Conservation (phyloP, 208 protist species). For the Crithidia mellificae region DNA sequence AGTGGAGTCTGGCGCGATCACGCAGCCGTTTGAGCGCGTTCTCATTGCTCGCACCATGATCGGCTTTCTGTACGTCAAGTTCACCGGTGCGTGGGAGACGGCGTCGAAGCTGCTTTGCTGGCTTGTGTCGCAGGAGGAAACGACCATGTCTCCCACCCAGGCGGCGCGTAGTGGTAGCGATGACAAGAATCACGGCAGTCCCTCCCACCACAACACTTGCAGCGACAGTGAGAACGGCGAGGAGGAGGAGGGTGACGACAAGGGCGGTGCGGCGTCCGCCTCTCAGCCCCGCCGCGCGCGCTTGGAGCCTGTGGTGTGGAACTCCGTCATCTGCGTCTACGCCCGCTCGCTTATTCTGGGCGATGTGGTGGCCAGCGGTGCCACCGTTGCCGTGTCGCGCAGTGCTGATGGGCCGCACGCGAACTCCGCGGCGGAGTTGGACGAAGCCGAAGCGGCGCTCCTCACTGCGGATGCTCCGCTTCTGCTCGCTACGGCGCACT, state of each 20-base stretch:
- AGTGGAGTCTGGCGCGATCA: conserved; percentile 53
- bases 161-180: not conserved
- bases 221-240: not conserved
- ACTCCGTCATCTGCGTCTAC: conserved; percentile 61
- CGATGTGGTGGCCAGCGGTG: conserved; percentile 42
- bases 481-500: not conserved
- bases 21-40: conserved; percentile 51
- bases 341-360: conserved; percentile 74
- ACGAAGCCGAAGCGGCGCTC: conserved; percentile 5
- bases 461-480: not conserved
- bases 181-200: too few species aligned
- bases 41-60: conserved; percentile 79
- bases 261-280: not conserved
- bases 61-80: conserved; percentile 82
- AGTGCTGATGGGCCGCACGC: too few species aligned
- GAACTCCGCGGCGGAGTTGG: not conserved
- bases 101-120: conserved; percentile 60
- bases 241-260: conserved; percentile 4
- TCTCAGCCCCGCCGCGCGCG: conserved; percentile 5
- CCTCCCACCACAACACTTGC: too few species aligned
- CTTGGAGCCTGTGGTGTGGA: conserved; percentile 72
- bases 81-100: conserved; percentile 68
- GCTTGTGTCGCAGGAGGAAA: conserved; percentile 66
- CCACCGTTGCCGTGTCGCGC: not conserved
- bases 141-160: conserved; percentile 9